Conservation (phyloP, 495 filamentous ascomycete species). For the Barbatosphaeria neglecta region DNA sequence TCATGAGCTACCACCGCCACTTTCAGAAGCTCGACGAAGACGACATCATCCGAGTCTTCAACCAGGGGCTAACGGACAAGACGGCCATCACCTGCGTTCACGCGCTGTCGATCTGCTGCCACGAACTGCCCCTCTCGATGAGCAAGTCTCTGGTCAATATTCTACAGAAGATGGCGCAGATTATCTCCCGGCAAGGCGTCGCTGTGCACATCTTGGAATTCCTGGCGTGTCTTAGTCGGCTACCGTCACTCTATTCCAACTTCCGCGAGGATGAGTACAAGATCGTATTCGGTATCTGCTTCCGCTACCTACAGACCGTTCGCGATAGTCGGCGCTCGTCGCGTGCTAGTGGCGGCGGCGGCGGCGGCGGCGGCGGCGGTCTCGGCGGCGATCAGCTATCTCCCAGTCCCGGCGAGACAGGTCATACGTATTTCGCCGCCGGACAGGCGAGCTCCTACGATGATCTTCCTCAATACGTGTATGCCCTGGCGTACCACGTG, state of each 20-base stretch:
- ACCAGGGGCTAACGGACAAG: slow-evolving; percentile 71
- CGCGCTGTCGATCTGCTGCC: slow-evolving; percentile 83
- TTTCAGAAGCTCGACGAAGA: slow-evolving; percentile 81
- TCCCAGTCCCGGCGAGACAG: slow-evolving; percentile 15
- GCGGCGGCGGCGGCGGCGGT: no score
- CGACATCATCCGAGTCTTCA: slow-evolving; percentile 74
- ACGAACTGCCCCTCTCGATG: slow-evolving; percentile 76
- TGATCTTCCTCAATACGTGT: slow-evolving; percentile 82
- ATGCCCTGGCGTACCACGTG: slow-evolving; percentile 84
- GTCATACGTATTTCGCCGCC: slow-evolving; percentile 3
- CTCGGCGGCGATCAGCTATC: slow-evolving; percentile 19
- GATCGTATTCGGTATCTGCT: slow-evolving; percentile 87
- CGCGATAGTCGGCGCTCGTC: slow-evolving; percentile 35
- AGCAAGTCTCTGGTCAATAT: slow-evolving; percentile 72
- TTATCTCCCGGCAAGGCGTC: slow-evolving; percentile 83
- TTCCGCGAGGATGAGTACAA: slow-evolving; percentile 80
- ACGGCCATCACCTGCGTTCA: slow-evolving; percentile 88
- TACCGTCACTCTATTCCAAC: slow-evolving; percentile 76
- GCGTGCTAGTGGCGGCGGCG: slow-evolving; percentile 19
- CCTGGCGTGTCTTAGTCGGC: slow-evolving; percentile 68
- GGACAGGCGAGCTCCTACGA: slow-evolving; percentile 32
- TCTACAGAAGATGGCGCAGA: slow-evolving; percentile 82
- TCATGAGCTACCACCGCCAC: slow-evolving; percentile 75
- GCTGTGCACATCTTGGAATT: slow-evolving; percentile 94
- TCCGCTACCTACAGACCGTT: slow-evolving; percentile 72